phyloP scores from a whole-genome alignment of 2,329 filamentous ascomycete species.

The Epicoccum nigrum region DNA sequence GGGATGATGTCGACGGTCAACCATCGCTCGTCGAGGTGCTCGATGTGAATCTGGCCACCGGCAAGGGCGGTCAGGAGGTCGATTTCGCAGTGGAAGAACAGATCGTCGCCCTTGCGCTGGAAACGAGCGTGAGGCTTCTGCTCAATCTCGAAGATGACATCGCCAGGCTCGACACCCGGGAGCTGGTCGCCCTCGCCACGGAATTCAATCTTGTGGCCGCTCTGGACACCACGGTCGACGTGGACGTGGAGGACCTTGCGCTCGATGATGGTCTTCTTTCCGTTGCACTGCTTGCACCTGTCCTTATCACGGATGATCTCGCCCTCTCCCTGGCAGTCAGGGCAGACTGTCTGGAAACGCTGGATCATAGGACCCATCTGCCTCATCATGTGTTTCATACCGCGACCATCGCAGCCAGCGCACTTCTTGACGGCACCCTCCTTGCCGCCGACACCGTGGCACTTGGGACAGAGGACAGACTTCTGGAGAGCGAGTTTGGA shows the following conservation, averaged over 20 bases:
- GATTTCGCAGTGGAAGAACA: slow-evolving; percentile 94
- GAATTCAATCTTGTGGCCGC: slow-evolving; percentile 96
- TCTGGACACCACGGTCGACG: slow-evolving; percentile 92
- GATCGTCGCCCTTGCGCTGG: slow-evolving; percentile 93
- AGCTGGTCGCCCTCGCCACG: slow-evolving; percentile 95
- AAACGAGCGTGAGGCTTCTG: slow-evolving; percentile 98
- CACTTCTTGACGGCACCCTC: slow-evolving; percentile 97
- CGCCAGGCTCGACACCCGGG: slow-evolving; percentile 89
- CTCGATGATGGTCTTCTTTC: slow-evolving; percentile 98
- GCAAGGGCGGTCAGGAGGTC: slow-evolving; percentile 94
- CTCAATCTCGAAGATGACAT: slow-evolving; percentile 98
- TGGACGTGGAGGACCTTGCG: slow-evolving; percentile 98
- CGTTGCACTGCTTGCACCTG: slow-evolving; percentile 92
- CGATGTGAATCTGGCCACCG: slow-evolving; percentile 87
- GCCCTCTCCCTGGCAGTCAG: slow-evolving; percentile 96
- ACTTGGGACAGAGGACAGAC: slow-evolving; percentile 95
- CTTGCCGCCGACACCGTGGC: slow-evolving; percentile 92
- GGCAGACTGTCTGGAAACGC: slow-evolving; percentile 98
- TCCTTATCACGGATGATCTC: slow-evolving; percentile 97
- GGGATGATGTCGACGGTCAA: slow-evolving; percentile 89
- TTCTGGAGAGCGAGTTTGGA: slow-evolving; percentile 97
- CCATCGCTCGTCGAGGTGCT: slow-evolving; percentile 98
- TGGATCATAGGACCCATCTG: slow-evolving; percentile 99
- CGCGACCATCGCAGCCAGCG: slow-evolving; percentile 85
- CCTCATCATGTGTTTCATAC: slow-evolving; percentile 99